Percentiles rank a stretch among this genome's conserved stretches.
Conservation (phyloP, 2,329 filamentous ascomycete species). For the Dactylellina drechsleri region DNA sequence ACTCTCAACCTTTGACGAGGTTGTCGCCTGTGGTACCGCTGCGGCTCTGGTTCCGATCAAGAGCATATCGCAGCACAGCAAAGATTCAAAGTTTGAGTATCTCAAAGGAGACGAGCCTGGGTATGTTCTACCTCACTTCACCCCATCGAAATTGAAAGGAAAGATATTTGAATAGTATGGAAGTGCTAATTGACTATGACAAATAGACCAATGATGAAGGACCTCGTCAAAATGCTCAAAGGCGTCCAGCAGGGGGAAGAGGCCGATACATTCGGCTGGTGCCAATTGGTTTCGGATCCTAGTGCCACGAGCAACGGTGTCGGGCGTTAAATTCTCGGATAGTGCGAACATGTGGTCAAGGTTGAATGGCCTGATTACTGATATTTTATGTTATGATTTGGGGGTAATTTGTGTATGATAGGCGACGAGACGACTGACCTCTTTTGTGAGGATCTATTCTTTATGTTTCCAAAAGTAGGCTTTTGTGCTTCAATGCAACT, state of each 20-base stretch:
- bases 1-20: constrained; percentile 74
- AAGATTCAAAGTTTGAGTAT: constrained; percentile 69
- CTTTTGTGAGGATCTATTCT: background rate
- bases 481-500: constrained; percentile 28
- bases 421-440: constrained; percentile 6
- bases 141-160: too few species aligned
- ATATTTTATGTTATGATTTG: background rate
- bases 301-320: constrained; percentile 36
- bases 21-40: constrained; percentile 91
- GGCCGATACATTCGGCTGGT: constrained; percentile 81
- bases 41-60: constrained; percentile 91
- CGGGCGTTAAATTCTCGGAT: background rate
- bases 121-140: constrained; percentile 11
- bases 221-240: constrained; percentile 77
- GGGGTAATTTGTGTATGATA: constrained; percentile 39
- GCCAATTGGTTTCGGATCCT: constrained; percentile 63
- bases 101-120: constrained; percentile 61
- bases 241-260: constrained; percentile 85
- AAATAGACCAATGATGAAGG: constrained; percentile 64
- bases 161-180: too few species aligned
- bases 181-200: constrained; percentile 3
- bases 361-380: constrained; percentile 13
- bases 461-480: constrained; percentile 1
- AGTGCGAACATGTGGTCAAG: background rate
- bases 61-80: constrained; percentile 79